phyloP scores from a whole-genome alignment of 257 asterid species.

The Salvia splendens region DNA sequence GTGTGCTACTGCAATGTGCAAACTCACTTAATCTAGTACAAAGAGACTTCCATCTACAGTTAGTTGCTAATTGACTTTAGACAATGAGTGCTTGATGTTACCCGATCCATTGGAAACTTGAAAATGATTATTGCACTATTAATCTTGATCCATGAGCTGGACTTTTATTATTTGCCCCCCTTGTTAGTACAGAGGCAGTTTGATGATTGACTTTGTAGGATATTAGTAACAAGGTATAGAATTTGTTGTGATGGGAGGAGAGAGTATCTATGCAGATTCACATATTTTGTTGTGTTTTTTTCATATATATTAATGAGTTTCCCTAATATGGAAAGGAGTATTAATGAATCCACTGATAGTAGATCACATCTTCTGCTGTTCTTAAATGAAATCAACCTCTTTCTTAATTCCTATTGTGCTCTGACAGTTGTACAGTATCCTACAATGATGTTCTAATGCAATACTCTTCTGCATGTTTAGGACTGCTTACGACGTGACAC shows the following conservation, averaged over 20 bases:
- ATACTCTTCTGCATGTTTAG: conserved; percentile 41
- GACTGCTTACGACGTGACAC: conserved; percentile 88
- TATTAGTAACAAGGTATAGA: neutral
- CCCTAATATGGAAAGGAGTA: neutral
- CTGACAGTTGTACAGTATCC: neutral
- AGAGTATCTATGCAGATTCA: neutral
- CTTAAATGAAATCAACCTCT: conserved; percentile 18
- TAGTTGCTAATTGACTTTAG: conserved; percentile 1
- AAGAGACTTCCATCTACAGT: neutral
- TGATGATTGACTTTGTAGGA: neutral
- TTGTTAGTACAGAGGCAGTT: neutral
- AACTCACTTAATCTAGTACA: neutral
- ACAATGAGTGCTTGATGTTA: conserved; percentile 1
- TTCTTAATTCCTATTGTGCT: conserved; percentile 7
- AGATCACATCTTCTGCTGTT: neutral
- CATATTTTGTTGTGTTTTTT: neutral
- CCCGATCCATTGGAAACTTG: neutral
- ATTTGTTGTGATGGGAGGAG: neutral
- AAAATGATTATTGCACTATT: neutral
- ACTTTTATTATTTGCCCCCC: neutral
- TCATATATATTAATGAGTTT: neutral
- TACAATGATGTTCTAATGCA: conserved; percentile 24
- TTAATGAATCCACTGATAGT: neutral
- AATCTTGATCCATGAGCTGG: neutral
- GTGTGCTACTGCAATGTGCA: neutral